These are phyloP conservation scores for Solanum hybrid DNA, from an alignment of 305 asterid species.

Conservation along the genomic window DNA sequence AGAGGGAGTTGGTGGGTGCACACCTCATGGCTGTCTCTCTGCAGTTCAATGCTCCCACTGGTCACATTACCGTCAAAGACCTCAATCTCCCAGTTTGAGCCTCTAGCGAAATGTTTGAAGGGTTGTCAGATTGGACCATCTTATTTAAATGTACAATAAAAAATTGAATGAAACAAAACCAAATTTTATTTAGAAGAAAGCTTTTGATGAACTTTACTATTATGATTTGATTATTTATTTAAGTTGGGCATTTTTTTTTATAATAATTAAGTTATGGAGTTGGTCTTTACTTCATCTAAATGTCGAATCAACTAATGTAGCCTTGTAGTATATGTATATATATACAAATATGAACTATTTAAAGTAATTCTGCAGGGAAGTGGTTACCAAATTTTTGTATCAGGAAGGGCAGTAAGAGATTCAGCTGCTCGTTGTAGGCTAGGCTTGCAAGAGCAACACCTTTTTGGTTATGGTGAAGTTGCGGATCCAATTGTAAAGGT, in stretches of 20 bases:
- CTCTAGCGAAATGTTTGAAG: not conserved
- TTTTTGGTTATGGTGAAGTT: constrained; percentile 45
- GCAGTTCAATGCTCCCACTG: not conserved
- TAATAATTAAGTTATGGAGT: too few species aligned
- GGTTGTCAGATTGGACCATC: not conserved
- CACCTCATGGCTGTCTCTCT: not conserved
- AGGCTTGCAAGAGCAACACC: constrained; percentile 83
- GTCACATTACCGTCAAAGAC: not conserved
- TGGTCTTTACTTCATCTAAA: too few species aligned
- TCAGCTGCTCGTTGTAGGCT: constrained; percentile 90
- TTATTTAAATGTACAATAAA: not conserved
- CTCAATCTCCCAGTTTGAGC: not conserved
- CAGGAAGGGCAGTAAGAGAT: constrained; percentile 81
- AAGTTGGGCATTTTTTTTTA: too few species aligned
- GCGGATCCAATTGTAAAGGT: constrained; percentile 50
- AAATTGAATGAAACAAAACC: too few species aligned
- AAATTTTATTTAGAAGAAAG: not conserved
- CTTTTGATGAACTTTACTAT: too few species aligned
- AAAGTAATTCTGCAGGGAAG: constrained; percentile 37
- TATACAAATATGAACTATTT: constrained; percentile 7
- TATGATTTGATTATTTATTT: too few species aligned
- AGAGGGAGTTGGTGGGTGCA: not conserved
- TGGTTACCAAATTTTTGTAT: constrained; percentile 58
- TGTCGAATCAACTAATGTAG: not conserved
- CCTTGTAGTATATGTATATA: not conserved